Conservation (phyloP, 352 stramenopile species). For the Phytophthora idaei region DNA sequence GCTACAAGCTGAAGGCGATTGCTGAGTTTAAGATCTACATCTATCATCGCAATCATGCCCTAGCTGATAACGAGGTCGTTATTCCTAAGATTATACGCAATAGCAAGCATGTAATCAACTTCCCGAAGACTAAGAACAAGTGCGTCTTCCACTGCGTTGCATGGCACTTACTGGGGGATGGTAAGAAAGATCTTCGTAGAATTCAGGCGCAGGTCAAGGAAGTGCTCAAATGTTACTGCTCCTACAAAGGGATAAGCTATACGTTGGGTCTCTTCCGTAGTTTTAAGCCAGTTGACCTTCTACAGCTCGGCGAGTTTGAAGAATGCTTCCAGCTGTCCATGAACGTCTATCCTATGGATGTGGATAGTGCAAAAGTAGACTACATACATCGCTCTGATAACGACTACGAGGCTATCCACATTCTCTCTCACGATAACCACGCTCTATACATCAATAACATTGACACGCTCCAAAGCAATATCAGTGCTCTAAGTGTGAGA, state of each 20-base stretch:
- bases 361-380: too few relatives aligned
- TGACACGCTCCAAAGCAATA: background rate
- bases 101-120: too few relatives aligned
- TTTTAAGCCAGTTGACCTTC: constrained; percentile 2
- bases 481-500: background rate
- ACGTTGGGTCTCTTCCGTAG: background rate
- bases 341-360: constrained; percentile 8
- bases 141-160: too few relatives aligned
- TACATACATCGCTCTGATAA: background rate
- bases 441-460: background rate
- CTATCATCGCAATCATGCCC: too few relatives aligned
- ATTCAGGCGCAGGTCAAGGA: too few relatives aligned
- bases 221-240: background rate
- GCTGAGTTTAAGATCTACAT: too few relatives aligned
- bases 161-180: too few relatives aligned
- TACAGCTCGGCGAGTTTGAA: constrained; percentile 3
- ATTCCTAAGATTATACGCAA: too few relatives aligned
- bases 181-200: too few relatives aligned
- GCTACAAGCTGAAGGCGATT: too few relatives aligned
- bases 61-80: too few relatives aligned
- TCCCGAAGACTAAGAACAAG: too few relatives aligned
- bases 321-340: constrained; percentile 2
- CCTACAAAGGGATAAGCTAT: background rate
- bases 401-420: background rate
- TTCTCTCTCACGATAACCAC: background rate